A percentile compares a stretch with the other conserved stretches of the same genome.
These are phyloP conservation scores for Marchantia paleacea DNA, from an alignment of 225 moss, liverwort and hornwort species.

Conservation along the genomic window DNA sequence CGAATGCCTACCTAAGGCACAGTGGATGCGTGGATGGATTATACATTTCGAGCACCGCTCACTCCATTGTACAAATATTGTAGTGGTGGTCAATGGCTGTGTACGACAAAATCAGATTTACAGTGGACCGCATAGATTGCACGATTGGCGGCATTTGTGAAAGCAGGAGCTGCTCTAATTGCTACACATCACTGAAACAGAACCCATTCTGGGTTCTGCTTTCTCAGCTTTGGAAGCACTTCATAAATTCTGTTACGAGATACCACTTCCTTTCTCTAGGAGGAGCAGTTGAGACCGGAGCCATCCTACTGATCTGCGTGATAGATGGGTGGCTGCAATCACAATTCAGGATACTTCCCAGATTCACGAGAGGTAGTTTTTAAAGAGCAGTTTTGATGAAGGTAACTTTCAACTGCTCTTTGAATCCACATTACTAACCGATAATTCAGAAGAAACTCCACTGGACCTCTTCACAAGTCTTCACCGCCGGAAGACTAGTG, in stretches of 20 bases:
- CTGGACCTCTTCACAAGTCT: neutral
- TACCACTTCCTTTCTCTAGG: conserved; percentile 2
- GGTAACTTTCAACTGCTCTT: neutral
- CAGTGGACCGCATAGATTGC: conserved; percentile 19
- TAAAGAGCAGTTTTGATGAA: neutral
- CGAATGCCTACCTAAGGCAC: neutral
- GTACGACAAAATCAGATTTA: conserved; percentile 25
- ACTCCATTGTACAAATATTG: conserved; percentile 21
- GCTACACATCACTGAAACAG: conserved; percentile 10
- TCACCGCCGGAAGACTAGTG: neutral
- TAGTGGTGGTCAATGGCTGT: conserved; percentile 8
- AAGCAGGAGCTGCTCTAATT: conserved; percentile 1
- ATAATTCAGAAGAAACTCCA: conserved; percentile 5
- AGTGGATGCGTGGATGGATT: conserved; percentile 5
- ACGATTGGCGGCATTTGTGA: neutral
- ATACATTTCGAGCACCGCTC: conserved; percentile 12
- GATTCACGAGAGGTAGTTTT: neutral
- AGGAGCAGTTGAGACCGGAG: neutral
- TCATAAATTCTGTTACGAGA: conserved; percentile 6
- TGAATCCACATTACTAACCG: neutral
- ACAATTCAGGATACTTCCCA: conserved; percentile 1
- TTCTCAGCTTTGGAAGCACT: neutral
- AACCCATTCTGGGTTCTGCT: conserved; percentile 19
- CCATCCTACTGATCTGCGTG: conserved; percentile 6
- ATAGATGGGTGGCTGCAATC: neutral